These are phyloP conservation scores for Leersia perrieri DNA, from an alignment of 176 grass and related monocot species.

Conservation along the genomic window DNA sequence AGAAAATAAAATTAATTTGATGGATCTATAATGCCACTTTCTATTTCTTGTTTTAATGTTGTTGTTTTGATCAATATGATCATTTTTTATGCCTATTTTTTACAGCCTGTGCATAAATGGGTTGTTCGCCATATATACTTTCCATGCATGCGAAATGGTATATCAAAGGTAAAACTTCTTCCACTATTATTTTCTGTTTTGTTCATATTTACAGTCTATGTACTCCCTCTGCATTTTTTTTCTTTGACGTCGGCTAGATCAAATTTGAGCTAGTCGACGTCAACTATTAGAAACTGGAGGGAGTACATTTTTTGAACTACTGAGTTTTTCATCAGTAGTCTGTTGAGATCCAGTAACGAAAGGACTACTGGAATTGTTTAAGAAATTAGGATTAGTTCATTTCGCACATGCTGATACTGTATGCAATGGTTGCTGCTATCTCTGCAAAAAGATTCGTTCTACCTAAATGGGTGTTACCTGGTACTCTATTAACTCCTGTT, in stretches of 20 bases:
- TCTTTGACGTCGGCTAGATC: no score
- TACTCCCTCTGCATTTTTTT: not conserved
- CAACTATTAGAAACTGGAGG: no score
- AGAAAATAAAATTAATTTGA: not conserved
- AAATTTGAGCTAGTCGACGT: no score
- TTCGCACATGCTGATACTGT: not conserved
- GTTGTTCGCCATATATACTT: slow-evolving; percentile 88
- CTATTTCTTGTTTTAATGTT: not conserved
- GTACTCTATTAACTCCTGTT: slow-evolving; percentile 13
- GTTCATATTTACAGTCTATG: not conserved
- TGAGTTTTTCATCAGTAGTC: not conserved
- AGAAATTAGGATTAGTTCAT: not conserved
- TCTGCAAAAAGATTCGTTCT: not conserved
- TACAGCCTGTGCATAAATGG: slow-evolving; percentile 99
- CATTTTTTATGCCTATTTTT: slow-evolving; percentile 21
- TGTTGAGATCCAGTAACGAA: not conserved
- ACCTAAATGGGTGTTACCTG: not conserved
- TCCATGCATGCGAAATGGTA: slow-evolving; percentile 82
- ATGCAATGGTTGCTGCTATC: not conserved
- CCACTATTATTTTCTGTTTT: not conserved
- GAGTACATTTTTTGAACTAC: not conserved
- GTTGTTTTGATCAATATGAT: slow-evolving; percentile 24
- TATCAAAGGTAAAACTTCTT: slow-evolving; percentile 68
- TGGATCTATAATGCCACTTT: not conserved
- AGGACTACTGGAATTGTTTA: not conserved